Evolutionary conservation across 441 rosid genomes (phyloP).

Genomic region (Adansonia rubrostipa): DNA sequence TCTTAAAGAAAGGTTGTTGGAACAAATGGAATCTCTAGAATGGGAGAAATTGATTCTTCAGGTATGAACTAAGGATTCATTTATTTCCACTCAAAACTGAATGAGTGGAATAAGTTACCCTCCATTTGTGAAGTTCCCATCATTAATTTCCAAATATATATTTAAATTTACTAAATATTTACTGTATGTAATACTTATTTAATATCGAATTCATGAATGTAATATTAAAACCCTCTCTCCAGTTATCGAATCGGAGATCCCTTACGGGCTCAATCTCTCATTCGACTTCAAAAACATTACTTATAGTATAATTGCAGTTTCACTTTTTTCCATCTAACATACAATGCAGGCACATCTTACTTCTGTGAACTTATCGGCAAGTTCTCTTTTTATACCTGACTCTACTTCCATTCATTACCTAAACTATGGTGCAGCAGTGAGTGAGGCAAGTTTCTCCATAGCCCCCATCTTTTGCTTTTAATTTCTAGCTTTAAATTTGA

Average conservation of each 20-base stretch:
- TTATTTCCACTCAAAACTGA: too few species aligned
- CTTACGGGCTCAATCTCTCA: too few species aligned
- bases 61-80: constrained; percentile 39
- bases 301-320: too few species aligned
- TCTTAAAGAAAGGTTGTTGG: constrained; percentile 35
- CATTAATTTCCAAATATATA: too few species aligned
- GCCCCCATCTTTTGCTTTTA: neutral
- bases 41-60: constrained; percentile 73
- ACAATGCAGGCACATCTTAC: constrained; percentile 57
- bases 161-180: too few species aligned
- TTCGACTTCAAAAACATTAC: too few species aligned
- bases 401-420: constrained; percentile 46
- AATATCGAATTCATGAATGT: too few species aligned
- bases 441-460: constrained; percentile 69
- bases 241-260: too few species aligned
- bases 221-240: too few species aligned
- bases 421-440: constrained; percentile 79
- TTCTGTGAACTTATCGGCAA: constrained; percentile 61
- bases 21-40: constrained; percentile 53
- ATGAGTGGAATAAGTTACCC: too few species aligned
- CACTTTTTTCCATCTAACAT: neutral
- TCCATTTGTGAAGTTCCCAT: too few species aligned
- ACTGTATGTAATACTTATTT: too few species aligned
- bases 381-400: constrained; percentile 50
- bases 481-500: neutral